Evolutionary conservation across 148 eudicot genomes (phyloP).

Genomic region (Chenopodium formosanum): DNA sequence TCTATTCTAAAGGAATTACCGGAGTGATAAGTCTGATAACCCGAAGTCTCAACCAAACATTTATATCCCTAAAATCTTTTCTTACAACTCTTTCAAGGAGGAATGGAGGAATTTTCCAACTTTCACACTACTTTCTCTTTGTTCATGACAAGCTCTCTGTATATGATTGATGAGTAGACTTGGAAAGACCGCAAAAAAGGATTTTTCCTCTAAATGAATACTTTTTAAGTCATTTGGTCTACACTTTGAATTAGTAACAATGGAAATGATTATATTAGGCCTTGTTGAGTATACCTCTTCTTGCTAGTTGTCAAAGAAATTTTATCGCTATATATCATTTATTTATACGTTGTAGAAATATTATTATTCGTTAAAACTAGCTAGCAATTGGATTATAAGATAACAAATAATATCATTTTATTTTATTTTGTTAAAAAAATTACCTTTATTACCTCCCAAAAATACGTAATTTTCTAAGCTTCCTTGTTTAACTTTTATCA

Average conservation of each 20-base stretch:
- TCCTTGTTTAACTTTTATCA: neutral
- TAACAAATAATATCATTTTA: too few relatives aligned
- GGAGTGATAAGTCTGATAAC: too few relatives aligned
- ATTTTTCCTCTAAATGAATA: neutral
- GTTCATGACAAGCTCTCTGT: neutral
- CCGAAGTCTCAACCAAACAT: too few relatives aligned
- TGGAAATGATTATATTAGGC: neutral
- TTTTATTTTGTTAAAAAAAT: too few relatives aligned
- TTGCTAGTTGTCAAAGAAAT: neutral
- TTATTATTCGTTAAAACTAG: too few relatives aligned
- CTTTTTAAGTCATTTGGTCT: neutral
- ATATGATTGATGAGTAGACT: slow-evolving; percentile 6
- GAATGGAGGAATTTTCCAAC: neutral
- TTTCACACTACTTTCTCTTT: slow-evolving; percentile 8
- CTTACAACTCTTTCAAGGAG: neutral
- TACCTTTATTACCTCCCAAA: too few relatives aligned
- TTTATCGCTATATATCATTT: too few relatives aligned
- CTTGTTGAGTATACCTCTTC: neutral
- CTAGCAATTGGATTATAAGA: too few relatives aligned
- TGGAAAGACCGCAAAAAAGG: neutral
- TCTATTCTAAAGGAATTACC: too few relatives aligned
- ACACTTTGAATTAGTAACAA: neutral
- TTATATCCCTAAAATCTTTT: too few relatives aligned
- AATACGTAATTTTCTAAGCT: too few relatives aligned
- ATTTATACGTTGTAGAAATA: too few relatives aligned